Base-by-base conservation (phyloP, 441 rosid genomes). In the Erodium trifolium region DNA sequence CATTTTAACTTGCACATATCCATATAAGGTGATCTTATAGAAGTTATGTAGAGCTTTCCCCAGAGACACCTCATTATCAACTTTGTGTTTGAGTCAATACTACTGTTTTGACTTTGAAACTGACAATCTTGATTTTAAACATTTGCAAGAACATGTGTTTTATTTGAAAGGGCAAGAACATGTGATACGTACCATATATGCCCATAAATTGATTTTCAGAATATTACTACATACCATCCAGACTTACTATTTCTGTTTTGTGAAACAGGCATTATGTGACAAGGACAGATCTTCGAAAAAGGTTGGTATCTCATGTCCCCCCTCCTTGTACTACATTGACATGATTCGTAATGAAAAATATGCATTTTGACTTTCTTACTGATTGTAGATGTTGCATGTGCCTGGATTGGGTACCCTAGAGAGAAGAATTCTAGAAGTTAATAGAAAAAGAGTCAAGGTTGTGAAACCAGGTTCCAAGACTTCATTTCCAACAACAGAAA, bases 381-480 rank as follows among this genome's bases (percentile, higher is more conserved):
- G 49, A 53, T 71, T 67, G 53, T 67, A 43, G 34, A 63, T 72
- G 13, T 49, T 81, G 79, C 82, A 94, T 96, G 83, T 80, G 79
- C 79, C 85, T 39, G 94, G 97, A 65, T 87, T 82, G 72, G 96
- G 88, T 16, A 86, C 78, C 72, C 91, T 94, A 0, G 99, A 94
- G 86, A 91, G 99, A 83, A 88, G 99, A 80, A 72, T 88, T 59
- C 80, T 94, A 51, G 97, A 94, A 81, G 80, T 90, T 74, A 94
- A 91, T 78, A 83, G 84, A 71, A 94, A 91, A 87, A 79, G 97
- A 80, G 55, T 90, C 63, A 91, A 94, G 83, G 99, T 94, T 71
- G 90, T 94, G 66, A 94, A 88, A 82, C 97, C 96, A 13, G 94
- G 97, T 53, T 82, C 99, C 4, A 94, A 94, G 82, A 90, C 99